A percentile compares a stretch with the other conserved stretches of the same genome.
These are phyloP conservation scores for Collybia mongolica DNA, from an alignment of 768 basidiomycete species.

Conservation along the genomic window DNA sequence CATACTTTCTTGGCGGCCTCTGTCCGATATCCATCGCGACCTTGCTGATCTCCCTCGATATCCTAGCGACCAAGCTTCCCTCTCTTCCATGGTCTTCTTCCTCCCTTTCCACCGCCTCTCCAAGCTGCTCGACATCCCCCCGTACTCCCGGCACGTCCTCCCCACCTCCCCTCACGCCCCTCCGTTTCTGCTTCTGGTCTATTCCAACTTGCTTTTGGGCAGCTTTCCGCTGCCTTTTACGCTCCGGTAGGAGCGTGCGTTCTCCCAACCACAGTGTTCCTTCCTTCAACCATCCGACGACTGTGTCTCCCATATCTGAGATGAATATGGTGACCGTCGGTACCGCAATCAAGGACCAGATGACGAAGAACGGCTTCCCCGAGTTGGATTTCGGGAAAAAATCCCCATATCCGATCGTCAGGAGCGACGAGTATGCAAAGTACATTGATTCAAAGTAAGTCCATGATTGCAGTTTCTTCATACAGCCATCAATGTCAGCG, in stretches of 20 bases:
- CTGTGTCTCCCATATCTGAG: conserved; percentile 47
- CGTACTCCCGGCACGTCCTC: conserved; percentile 5
- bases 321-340: conserved; percentile 41
- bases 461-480: conserved; percentile 26
- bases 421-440: conserved; percentile 35
- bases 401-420: conserved; percentile 44
- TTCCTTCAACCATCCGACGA: conserved; percentile 37
- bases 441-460: conserved; percentile 37
- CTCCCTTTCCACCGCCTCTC: conserved; percentile 32
- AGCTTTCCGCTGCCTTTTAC: conserved; percentile 14
- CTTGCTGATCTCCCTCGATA: conserved; percentile 26
- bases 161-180: too few species aligned
- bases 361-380: conserved; percentile 39
- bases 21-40: conserved; percentile 28
- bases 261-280: conserved; percentile 27
- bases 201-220: neutral
- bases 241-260: conserved; percentile 26
- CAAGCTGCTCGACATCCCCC: conserved; percentile 25
- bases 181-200: too few species aligned
- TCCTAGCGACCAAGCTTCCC: conserved; percentile 24
- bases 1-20: conserved; percentile 25
- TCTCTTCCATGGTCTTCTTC: conserved; percentile 22
- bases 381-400: conserved; percentile 32
- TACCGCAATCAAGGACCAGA: conserved; percentile 39
- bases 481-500: neutral